Evolutionary conservation across 345 rosid genomes (phyloP).

Genomic region (Bruguiera sexangula): DNA sequence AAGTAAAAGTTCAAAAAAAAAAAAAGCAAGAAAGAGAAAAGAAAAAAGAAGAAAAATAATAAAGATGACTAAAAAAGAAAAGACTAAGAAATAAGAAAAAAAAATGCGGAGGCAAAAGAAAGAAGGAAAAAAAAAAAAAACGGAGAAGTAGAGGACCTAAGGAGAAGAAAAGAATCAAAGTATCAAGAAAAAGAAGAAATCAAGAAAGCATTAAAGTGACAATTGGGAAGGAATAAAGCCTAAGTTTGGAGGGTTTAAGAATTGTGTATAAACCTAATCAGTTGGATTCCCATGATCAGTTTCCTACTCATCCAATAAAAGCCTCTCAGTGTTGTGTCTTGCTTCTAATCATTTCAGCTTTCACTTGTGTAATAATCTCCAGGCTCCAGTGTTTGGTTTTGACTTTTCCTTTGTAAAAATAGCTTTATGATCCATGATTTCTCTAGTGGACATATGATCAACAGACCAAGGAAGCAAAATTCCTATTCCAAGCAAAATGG

Average conservation of each 20-base stretch:
- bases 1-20: too few relatives aligned
- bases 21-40: background rate
- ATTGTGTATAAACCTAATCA: background rate
- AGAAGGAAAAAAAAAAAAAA: background rate
- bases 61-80: background rate
- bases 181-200: background rate
- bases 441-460: too few relatives aligned
- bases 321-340: background rate
- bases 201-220: background rate
- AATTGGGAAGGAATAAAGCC: background rate
- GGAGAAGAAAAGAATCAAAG: background rate
- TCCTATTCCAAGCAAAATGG: too few relatives aligned
- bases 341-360: background rate
- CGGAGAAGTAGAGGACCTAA: background rate
- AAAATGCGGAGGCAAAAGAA: background rate
- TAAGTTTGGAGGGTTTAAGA: conserved; percentile 1
- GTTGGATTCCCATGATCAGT: too few relatives aligned
- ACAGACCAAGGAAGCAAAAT: too few relatives aligned
- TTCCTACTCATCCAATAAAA: background rate
- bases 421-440: too few relatives aligned
- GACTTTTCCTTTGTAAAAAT: too few relatives aligned
- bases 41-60: too few relatives aligned
- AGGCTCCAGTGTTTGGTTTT: too few relatives aligned
- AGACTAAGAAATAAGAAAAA: background rate
- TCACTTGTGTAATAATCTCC: background rate